phyloP scores from a whole-genome alignment of 2,329 filamentous ascomycete species.

The Monosporascus ibericus region DNA sequence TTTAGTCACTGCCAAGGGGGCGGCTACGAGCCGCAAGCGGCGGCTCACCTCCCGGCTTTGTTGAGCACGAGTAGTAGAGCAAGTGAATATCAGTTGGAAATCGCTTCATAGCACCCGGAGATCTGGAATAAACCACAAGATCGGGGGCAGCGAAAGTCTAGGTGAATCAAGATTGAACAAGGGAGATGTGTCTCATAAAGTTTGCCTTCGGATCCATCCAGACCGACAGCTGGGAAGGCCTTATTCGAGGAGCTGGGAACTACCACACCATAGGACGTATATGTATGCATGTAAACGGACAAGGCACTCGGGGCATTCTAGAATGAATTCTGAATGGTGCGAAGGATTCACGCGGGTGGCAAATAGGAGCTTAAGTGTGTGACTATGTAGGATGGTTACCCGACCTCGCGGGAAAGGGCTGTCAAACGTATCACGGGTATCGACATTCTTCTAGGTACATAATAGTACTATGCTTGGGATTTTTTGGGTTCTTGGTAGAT shows the following conservation, averaged over 20 bases:
- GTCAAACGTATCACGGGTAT: background rate
- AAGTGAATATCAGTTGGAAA: background rate
- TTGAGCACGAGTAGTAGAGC: background rate
- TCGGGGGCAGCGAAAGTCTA: background rate
- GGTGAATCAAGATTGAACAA: background rate
- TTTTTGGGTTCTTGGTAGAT: background rate
- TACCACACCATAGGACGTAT: background rate
- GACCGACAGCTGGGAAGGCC: background rate
- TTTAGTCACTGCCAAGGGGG: too few relatives aligned
- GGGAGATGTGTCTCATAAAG: background rate
- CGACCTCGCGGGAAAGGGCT: background rate
- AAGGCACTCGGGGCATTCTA: too few relatives aligned
- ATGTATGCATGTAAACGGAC: too few relatives aligned
- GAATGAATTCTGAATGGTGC: background rate
- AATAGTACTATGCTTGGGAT: background rate
- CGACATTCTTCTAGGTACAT: background rate
- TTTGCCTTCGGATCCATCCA: background rate
- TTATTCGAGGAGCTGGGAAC: background rate
- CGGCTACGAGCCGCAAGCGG: too few relatives aligned
- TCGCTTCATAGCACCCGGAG: background rate
- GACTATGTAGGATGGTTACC: background rate
- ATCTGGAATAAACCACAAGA: background rate
- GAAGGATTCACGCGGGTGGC: background rate
- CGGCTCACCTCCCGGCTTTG: too few relatives aligned
- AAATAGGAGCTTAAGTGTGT: background rate